Base-by-base conservation (phyloP, 805 yeast genomes). In the Yueomyces sinensis region DNA sequence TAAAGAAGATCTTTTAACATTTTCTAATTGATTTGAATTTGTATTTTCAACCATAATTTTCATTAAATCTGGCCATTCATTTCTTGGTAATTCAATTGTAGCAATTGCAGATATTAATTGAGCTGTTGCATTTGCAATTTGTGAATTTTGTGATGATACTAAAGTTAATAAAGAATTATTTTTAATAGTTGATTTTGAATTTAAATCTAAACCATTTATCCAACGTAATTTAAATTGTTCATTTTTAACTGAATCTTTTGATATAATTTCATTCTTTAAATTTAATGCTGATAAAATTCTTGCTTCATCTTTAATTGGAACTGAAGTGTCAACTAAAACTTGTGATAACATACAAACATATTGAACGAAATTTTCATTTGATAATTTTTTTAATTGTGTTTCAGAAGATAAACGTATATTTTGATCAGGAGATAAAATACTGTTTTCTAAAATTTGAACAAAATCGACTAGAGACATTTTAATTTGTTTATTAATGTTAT, bases 21-120 rank as follows among this genome's bases (percentile, higher is more conserved):
- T 65, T 37, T 72, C 82, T 24, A 87, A 81, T 50, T 78, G 76
- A 32, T 76, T 83, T 6, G 80, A 66, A 48, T 74, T 75, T 23
- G 97, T 91, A 59, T 84, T 83, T 41, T 80, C 84, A 32, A 91
- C 89, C 50, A 91, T 79, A 29, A 72, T 71, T 35, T 76, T 72
- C 62, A 89, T 82, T 50, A 91, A 68, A 40, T 81, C 89, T 19
- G 79, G 76, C 98, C 98, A 91, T 52, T 80, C 83, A 43, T 69
- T 68, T 41, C 79, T 64, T 31, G 96, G 96, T 43, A 91, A 67
- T 56, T 91, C 98, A 37, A 89, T 82, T 42, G 79, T 89, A n/a
- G 96, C 98, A 47, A 91, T 82, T 9, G 96, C 94, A 24, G 97
- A 94, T 34, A 91, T 89, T 44, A 89, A 67, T 63, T 89, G 96